A percentile compares a stretch with the other conserved stretches of the same genome.
These are phyloP conservation scores for apple (Malus domestica) DNA, from an alignment of 306 rosid species.

Conservation along the genomic window DNA sequence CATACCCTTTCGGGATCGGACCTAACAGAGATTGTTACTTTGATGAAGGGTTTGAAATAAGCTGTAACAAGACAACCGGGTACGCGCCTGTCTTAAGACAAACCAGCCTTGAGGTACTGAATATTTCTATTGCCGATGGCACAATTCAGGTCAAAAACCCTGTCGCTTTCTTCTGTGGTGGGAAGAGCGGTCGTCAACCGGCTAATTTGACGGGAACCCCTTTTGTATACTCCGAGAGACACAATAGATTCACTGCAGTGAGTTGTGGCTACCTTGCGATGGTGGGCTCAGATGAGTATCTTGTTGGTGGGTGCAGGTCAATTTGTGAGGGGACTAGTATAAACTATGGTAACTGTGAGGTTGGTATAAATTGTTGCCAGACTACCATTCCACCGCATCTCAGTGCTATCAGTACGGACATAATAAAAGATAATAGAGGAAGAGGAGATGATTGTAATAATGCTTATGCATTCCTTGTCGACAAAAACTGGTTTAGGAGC, in stretches of 20 bases:
- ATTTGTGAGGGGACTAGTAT: background rate
- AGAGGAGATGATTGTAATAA: background rate
- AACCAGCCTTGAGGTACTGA: background rate
- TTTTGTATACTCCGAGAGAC: constrained; percentile 4
- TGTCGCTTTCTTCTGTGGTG: background rate
- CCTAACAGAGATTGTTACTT: background rate
- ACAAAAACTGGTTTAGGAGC: background rate
- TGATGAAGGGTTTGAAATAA: constrained; percentile 9
- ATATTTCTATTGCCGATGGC: background rate
- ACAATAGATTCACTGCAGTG: constrained; percentile 2
- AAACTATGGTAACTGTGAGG: background rate
- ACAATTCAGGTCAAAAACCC: background rate
- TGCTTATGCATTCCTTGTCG: background rate
- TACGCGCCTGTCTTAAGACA: background rate
- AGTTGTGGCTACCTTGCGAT: constrained; percentile 7
- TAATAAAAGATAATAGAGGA: fast-evolving
- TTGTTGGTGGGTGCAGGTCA: constrained; percentile 18
- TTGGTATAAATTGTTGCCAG: background rate
- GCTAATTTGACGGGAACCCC: constrained; percentile 16
- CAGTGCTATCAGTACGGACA: background rate
- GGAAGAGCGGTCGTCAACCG: no score
- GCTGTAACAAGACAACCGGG: background rate
- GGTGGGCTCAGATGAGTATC: background rate
- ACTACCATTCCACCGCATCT: background rate
- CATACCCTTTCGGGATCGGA: constrained; percentile 19